phyloP scores from a whole-genome alignment of 1,139 yeast species.

The Saccharomycopsis phalli region DNA sequence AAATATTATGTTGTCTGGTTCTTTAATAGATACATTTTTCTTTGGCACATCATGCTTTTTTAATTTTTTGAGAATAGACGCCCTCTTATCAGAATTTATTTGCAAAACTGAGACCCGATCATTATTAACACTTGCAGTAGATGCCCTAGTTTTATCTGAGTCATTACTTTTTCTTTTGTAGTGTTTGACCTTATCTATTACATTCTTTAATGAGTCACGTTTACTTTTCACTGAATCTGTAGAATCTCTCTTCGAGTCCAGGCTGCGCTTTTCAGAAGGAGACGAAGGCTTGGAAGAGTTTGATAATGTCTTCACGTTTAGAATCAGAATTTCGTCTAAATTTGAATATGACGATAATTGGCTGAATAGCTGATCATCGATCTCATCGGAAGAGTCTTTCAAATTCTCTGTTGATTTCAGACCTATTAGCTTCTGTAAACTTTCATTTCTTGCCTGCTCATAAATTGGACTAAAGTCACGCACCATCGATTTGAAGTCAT shows the following conservation, averaged over 20 bases:
- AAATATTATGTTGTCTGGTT: not conserved
- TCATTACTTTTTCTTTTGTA: not conserved
- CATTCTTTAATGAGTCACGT: conserved; percentile 10
- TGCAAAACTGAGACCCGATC: conserved; percentile 11
- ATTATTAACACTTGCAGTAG: not conserved
- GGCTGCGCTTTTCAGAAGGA: not conserved
- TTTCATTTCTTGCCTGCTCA: conserved; percentile 8
- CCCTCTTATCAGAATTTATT: conserved; percentile 13
- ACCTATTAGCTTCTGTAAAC: conserved; percentile 11
- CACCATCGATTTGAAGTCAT: not conserved
- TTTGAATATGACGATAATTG: conserved; percentile 4
- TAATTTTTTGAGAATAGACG: conserved; percentile 12
- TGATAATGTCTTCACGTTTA: not conserved
- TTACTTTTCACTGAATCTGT: conserved; percentile 7
- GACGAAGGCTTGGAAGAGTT: not conserved
- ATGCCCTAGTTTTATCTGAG: conserved; percentile 2
- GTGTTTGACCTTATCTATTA: conserved; percentile 8
- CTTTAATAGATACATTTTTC: conserved; percentile 2
- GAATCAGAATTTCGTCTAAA: conserved; percentile 6
- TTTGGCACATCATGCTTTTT: conserved; percentile 4
- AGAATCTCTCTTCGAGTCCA: conserved; percentile 4
- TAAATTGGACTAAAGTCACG: not conserved
- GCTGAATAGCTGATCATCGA: not conserved
- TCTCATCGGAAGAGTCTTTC: not conserved
- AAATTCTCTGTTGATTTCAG: not conserved